phyloP scores from a whole-genome alignment of 768 basidiomycete species.

The Tricholoma sp. region DNA sequence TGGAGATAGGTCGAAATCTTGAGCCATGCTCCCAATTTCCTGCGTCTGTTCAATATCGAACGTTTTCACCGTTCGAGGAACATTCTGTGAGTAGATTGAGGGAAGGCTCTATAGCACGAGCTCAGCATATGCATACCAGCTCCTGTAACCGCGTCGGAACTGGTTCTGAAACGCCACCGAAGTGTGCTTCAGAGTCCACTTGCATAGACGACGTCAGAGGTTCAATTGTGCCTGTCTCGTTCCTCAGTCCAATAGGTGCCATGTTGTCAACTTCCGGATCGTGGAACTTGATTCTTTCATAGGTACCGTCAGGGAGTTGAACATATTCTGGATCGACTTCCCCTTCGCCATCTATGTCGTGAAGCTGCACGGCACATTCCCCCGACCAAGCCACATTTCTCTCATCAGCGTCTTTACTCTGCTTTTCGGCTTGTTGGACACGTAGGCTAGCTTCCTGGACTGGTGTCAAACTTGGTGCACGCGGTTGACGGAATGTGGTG shows the following conservation, averaged over 20 bases:
- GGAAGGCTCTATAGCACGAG: not conserved
- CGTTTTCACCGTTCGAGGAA: not conserved
- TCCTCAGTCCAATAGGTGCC: conserved; percentile 54
- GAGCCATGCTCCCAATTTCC: conserved; percentile 9
- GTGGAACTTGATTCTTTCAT: conserved; percentile 14
- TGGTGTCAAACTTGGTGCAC: conserved; percentile 42
- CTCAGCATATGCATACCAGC: conserved; percentile 35
- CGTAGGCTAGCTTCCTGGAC: conserved; percentile 51
- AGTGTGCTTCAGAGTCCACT: conserved; percentile 37
- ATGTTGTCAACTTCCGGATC: conserved; percentile 22
- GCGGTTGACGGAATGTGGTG: conserved; percentile 28
- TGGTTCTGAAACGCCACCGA: conserved; percentile 44
- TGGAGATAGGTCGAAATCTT: conserved; percentile 7
- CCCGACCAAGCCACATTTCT: conserved; percentile 66
- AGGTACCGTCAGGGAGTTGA: conserved; percentile 31
- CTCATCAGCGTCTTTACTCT: conserved; percentile 53
- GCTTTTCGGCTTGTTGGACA: conserved; percentile 51
- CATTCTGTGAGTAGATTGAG: conserved; percentile 7
- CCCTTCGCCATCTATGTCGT: conserved; percentile 53
- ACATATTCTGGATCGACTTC: conserved; percentile 51
- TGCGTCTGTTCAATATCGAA: conserved; percentile 45
- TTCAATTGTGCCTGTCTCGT: conserved; percentile 50
- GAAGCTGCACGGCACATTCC: conserved; percentile 43
- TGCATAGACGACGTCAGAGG: conserved; percentile 30
- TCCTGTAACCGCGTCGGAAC: conserved; percentile 53